Evolutionary conservation across 495 filamentous ascomycete species (phyloP), one percentile per base, ranked within the genome.

Genomic region (Letharia lupina): DNA sequence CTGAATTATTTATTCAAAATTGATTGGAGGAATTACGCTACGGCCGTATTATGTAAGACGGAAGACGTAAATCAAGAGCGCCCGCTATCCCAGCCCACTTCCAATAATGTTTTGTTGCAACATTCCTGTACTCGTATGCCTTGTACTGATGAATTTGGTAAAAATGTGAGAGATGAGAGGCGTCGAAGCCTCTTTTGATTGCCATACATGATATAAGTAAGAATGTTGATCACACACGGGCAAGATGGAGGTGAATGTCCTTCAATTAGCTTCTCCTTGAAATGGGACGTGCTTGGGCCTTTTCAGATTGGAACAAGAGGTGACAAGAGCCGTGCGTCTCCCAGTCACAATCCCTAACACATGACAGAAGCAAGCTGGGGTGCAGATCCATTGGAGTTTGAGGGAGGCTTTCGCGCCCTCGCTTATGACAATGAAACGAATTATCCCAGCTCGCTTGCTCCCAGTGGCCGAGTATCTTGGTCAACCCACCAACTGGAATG

Each of bases 251-350:
- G 54, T 57, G 54, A 33, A 37, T 33, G 41, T 40, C 40, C 37
- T 42, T 56, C 60, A 48, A 23, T 70, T 48, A 41, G 37, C 37
- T 70, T 72, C 57, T 68, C 67, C 15, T 31, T 47, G 33, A 61
- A 64, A 47, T 86, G 84, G 82, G 69, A 86, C 56, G 65, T 85
- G 13, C 75, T 87, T 16, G 85, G 84, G 9, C 85, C 85, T 9
- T 87, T 87, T 69, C 81, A 82, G 70, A 82, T 82, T 50, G 84
- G 85, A 44, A 86, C 83, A 52, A 72, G 84, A 80, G 83, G 84
- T 80, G 67, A 76, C 62, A 16, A 15, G 45, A 65, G 45, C 62
- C 28, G 16, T 68, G 37, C 10, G 33, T 61, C 6, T 47, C 13
- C 57, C 39, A 7, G 0, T 58, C 28, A 42, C 40, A 28, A 52